Conservation (phyloP, 1,139 yeast genomes). For the Geotrichum australiense region DNA sequence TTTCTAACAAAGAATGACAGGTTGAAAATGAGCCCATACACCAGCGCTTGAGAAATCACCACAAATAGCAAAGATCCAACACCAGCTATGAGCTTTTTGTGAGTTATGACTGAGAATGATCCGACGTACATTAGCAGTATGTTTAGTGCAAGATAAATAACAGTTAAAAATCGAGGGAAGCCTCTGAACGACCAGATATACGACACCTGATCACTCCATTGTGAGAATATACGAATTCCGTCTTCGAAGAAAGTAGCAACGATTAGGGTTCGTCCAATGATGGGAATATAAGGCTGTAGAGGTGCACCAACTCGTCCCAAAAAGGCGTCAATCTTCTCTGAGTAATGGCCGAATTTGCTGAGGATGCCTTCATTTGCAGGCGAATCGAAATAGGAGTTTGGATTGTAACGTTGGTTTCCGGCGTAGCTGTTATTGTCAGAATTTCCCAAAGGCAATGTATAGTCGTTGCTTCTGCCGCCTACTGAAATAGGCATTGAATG, state of each 20-base stretch:
- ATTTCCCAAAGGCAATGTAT: constrained; percentile 14
- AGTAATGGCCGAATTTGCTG: constrained; percentile 20
- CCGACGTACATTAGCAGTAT: constrained; percentile 66
- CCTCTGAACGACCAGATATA: constrained; percentile 77
- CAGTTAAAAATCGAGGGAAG: constrained; percentile 72
- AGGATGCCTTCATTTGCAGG: constrained; percentile 8
- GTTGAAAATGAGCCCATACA: constrained; percentile 83
- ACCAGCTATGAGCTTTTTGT: constrained; percentile 66
- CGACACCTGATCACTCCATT: constrained; percentile 88
- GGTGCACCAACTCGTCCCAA: constrained; percentile 36
- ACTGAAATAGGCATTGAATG: constrained; percentile 19
- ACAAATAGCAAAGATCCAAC: constrained; percentile 65
- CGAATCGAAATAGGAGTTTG: constrained; percentile 5
- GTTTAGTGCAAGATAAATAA: constrained; percentile 57
- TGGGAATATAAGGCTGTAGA: constrained; percentile 48
- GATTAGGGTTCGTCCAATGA: constrained; percentile 80
- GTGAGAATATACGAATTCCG: constrained; percentile 72
- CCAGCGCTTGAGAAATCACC: constrained; percentile 77
- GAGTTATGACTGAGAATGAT: constrained; percentile 63
- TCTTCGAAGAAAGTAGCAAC: constrained; percentile 95
- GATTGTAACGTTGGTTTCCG: constrained; percentile 9
- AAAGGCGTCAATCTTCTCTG: constrained; percentile 31
- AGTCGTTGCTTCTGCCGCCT: constrained; percentile 14
- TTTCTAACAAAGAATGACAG: constrained; percentile 77
- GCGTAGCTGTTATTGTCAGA: constrained; percentile 13